A percentile compares a stretch with the other conserved stretches of the same genome.
phyloP scores from a whole-genome alignment of 2,329 filamentous ascomycete species.

The Hypoxylon sp. region DNA sequence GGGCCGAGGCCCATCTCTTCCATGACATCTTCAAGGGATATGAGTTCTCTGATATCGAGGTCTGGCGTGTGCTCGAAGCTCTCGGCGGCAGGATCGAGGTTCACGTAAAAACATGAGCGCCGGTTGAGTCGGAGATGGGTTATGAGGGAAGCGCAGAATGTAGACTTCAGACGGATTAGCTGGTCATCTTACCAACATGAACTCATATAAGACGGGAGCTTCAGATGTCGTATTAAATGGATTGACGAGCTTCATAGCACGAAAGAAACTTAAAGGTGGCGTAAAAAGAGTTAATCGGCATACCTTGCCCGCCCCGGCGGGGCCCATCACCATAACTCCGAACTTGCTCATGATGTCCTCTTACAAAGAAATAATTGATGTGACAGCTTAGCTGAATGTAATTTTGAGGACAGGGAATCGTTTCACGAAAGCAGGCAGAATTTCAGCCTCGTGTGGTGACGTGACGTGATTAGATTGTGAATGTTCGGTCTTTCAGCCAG shows the following conservation, averaged over 20 bases:
- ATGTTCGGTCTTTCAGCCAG: conserved; percentile 1
- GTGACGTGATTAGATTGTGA: conserved; percentile 27
- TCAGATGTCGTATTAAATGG: neutral
- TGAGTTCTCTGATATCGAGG: conserved; percentile 89
- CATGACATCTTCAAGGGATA: conserved; percentile 90
- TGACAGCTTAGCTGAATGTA: neutral
- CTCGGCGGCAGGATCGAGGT: conserved; percentile 97
- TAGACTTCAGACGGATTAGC: conserved; percentile 70
- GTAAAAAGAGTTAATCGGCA: conserved; percentile 45
- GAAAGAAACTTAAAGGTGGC: conserved; percentile 4
- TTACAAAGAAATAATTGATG: neutral
- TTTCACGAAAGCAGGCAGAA: conserved; percentile 14
- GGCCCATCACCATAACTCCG: conserved; percentile 95
- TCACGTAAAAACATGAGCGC: conserved; percentile 97
- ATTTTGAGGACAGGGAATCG: neutral
- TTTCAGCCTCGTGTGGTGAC: conserved; percentile 40
- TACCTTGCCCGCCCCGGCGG: conserved; percentile 93
- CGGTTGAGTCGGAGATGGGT: conserved; percentile 91
- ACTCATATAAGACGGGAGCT: neutral
- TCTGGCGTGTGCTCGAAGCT: conserved; percentile 87
- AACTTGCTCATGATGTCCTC: conserved; percentile 84
- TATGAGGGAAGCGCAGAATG: conserved; percentile 94
- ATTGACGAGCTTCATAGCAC: neutral
- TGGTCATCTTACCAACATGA: neutral
- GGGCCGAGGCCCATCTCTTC: conserved; percentile 79